Evolutionary conservation across 805 yeast genomes (phyloP), one percentile per base, ranked within the genome.

Genomic region (Candida tibetensis): DNA sequence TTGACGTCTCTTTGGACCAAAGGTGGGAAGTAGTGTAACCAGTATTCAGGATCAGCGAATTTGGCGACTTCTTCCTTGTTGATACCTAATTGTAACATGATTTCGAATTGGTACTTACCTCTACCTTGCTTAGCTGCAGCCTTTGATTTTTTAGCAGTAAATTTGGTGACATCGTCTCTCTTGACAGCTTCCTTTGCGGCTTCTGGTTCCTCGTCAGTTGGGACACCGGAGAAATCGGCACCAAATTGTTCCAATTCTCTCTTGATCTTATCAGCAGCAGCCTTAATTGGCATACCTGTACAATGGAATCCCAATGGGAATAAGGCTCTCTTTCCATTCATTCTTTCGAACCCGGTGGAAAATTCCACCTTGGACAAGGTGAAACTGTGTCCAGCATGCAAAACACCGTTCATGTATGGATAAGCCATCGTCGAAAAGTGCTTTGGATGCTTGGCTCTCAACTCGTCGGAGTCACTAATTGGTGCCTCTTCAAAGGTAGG

Each of bases 281-380:
- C 91, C 60, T 80, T 75, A 62, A 93, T 93, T 38, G 99, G 98
- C 96, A 93, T 85, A 74, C 99, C 99, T 25, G 99, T 93, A 77
- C 99, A 93, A 68, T 93, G 99, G 83, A 91, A 93, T 34, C 99
- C 99, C 41, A 93, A 75, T 36, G 99, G 98, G 70, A 87, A 93
- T 44, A 90, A 71, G 26, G 96, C 96, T 53, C 85, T 77, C 66
- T 84, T 87, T 49, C 97, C 98, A 57, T 76, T 76, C 91, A 93
- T 85, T 68, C 97, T 81, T 71, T 93, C 96, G 58, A 84, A 93
- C 39, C 98, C 98, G 40, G 85, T 74, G 32, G 90, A 82, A 60
- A 83, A 93, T 64, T 93, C 99, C 36, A 81, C 91, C 69, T 93
- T 93, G 37, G 97, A 87, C 47, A 91, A 72, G 26, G 98, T 93